A percentile compares a stretch with the other conserved stretches of the same genome.
Conservation (phyloP, 1,284 basidiomycete genomes). For the Tremellales sp. region DNA sequence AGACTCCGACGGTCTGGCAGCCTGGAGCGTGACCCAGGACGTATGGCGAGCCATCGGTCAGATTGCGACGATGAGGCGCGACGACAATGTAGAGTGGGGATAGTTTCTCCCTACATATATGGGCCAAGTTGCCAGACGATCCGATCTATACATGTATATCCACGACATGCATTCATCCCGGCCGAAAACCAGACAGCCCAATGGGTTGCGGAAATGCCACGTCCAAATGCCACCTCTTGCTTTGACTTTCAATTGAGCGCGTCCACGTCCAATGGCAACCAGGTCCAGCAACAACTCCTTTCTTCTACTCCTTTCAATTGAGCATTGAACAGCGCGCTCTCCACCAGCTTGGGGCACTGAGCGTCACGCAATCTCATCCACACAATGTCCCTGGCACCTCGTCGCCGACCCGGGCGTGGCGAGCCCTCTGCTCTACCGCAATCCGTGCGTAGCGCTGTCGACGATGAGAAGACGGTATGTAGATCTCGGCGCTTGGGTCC, state of each 20-base stretch:
- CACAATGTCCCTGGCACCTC: not conserved
- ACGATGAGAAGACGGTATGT: conserved; percentile 1
- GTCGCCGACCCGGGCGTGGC: not conserved
- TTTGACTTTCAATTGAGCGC: no score
- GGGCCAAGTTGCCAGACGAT: no score
- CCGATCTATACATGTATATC: no score
- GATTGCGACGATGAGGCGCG: conserved; percentile 17
- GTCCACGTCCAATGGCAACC: no score
- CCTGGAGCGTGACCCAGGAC: conserved; percentile 33
- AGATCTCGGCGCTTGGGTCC: no score
- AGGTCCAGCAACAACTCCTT: conserved; percentile 1
- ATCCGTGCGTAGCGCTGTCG: not conserved
- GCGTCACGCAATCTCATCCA: not conserved
- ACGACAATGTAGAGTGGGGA: no score
- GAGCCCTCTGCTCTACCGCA: not conserved
- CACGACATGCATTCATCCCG: no score
- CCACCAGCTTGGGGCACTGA: not conserved
- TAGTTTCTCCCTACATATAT: no score
- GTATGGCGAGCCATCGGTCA: conserved; percentile 35
- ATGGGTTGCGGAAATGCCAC: no score
- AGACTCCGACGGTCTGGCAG: conserved; percentile 35
- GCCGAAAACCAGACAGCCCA: no score
- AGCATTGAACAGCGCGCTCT: not conserved
- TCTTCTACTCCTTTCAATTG: not conserved
- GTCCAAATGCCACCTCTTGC: no score